Evolutionary conservation across 2,329 filamentous ascomycete species (phyloP), one percentile per base, ranked within the genome.

Genomic region (Arthrobotrys sinensis): DNA sequence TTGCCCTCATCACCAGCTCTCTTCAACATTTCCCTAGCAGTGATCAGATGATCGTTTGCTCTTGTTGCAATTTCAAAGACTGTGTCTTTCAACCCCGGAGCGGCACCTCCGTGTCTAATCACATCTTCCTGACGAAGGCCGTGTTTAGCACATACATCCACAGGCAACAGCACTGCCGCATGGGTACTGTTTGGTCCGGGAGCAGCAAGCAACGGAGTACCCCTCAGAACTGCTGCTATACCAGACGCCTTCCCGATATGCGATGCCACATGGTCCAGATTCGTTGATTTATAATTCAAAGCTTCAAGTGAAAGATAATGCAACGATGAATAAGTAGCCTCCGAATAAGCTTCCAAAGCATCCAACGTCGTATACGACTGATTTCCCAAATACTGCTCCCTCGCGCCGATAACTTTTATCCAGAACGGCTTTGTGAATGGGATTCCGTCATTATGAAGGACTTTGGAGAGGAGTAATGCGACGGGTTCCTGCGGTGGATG

Each of bases 221-320:
- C 95, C 46, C 95, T 89, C n/a, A 99, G 86, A 0, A 97, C 89
- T 0, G 95, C 92, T 1, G 91, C 88, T 68, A 99, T 97, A 7
- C 96, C 96, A 60, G 90, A 92, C 0, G 96, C 94, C 83, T 99
- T 99, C 65, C 96, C 96, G 73, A 98, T 92, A 84, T 99, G 96
- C 68, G 93, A 96, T 7, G 95, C 95, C 16, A 99, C 87, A 85
- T 99, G 96, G 82, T 99, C 96, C 48, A 94, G 90, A 24, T 94
- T 91, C 82, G 97, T 88, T 0, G 93, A 96, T 8, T 90, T 89
- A 82, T 97, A 87, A 0, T 93, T 92, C 71, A 97, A 85, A 5
- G 91, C 88, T 16, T 93, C 93, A 43, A 98, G 86, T 0, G 92
- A 95, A 79, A 96, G 88, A 84, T 99, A 99, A 85, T 97, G 90